phyloP scores from a whole-genome alignment of 176 grass and related monocot genomes.

The Oryza punctata region DNA sequence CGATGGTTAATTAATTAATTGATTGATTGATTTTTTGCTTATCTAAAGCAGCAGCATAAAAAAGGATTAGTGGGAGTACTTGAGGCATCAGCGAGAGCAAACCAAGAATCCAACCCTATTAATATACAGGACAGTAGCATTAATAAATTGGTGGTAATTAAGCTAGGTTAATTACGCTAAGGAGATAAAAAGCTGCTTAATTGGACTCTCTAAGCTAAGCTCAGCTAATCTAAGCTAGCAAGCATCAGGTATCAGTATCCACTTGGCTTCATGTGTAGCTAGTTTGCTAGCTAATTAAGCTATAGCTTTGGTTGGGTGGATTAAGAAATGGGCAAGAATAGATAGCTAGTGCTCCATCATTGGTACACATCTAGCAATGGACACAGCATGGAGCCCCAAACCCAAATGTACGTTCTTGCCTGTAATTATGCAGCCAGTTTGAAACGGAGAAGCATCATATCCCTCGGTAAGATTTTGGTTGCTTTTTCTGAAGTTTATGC shows the following conservation, averaged over 20 bases:
- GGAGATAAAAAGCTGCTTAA: neutral
- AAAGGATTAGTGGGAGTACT: conserved; percentile 28
- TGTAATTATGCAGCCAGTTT: conserved; percentile 31
- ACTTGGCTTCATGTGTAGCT: conserved; percentile 32
- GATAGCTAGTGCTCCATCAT: conserved; percentile 1
- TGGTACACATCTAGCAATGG: neutral
- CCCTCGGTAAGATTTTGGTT: neutral
- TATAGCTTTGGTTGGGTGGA: conserved; percentile 6
- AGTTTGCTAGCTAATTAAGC: neutral
- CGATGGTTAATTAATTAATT: conserved; percentile 13
- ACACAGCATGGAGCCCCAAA: conserved; percentile 54
- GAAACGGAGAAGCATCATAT: neutral
- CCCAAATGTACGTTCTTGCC: conserved; percentile 41
- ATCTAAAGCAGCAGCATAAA: conserved; percentile 14
- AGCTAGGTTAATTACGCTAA: neutral
- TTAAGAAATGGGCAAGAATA: conserved; percentile 8
- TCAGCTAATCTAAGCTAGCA: neutral
- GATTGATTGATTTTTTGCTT: neutral
- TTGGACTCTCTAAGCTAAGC: neutral
- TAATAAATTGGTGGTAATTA: neutral
- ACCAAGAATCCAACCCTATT: conserved; percentile 25
- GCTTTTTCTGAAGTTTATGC: neutral
- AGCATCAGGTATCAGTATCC: conserved; percentile 14
- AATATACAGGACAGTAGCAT: neutral
- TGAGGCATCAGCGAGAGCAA: conserved; percentile 43